A percentile compares a stretch with the other conserved stretches of the same genome.
phyloP scores from a whole-genome alignment of 2,329 filamentous ascomycete genomes.

The Pyrenochaeta sp. region DNA sequence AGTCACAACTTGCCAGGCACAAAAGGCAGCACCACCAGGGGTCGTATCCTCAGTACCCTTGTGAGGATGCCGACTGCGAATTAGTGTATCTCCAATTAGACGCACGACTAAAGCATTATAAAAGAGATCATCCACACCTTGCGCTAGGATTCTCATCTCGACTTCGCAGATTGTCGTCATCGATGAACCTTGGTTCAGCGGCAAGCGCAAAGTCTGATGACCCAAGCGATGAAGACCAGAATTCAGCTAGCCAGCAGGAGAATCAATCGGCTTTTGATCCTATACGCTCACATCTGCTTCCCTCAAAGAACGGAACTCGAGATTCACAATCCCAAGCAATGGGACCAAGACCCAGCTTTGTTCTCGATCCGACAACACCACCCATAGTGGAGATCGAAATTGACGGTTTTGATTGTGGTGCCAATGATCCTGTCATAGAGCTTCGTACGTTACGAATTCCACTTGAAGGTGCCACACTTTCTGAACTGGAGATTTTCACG shows the following conservation, averaged over 20 bases:
- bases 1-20: neutral
- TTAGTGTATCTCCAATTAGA: neutral
- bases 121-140: neutral
- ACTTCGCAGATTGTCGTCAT: neutral
- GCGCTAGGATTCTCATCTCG: neutral
- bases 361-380: neutral
- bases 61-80: neutral
- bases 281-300: neutral
- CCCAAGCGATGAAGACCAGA: neutral
- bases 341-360: neutral
- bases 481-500: neutral
- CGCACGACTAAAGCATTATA: neutral
- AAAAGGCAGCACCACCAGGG: neutral
- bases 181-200: neutral
- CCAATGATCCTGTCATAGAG: neutral
- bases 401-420: neutral
- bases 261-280: neutral
- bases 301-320: neutral
- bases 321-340: neutral
- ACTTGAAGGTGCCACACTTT: neutral
- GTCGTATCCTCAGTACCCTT: neutral
- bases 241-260: neutral
- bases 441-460: neutral
- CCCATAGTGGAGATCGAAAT: neutral
- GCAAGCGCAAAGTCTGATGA: neutral